Conservation (phyloP, 2,329 filamentous ascomycete species). For the Coniochaeta sp. region DNA sequence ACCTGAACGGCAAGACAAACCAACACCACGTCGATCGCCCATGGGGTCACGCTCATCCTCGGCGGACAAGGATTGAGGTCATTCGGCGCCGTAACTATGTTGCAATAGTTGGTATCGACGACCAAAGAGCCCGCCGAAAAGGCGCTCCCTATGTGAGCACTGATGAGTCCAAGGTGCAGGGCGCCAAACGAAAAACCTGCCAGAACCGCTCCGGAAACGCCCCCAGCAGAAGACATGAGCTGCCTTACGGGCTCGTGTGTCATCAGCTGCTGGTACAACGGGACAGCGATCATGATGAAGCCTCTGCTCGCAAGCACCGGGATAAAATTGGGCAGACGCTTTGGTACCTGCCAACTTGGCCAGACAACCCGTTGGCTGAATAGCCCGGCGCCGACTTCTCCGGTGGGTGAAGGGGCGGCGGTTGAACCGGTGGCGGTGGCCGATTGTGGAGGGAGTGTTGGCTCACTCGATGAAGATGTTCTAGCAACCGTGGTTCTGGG, state of each 20-base stretch:
- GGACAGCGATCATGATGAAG: conserved; percentile 4
- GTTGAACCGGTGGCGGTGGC: neutral
- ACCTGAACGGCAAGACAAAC: conserved; percentile 7
- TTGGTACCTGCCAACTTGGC: neutral
- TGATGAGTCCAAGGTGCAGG: conserved; percentile 5
- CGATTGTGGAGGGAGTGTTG: neutral
- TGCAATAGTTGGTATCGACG: conserved; percentile 14
- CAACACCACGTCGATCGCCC: conserved; percentile 11
- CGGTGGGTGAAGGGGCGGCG: neutral
- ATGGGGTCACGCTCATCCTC: conserved; percentile 9
- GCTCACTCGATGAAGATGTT: neutral
- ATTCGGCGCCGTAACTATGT: neutral
- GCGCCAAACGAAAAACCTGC: conserved; percentile 2
- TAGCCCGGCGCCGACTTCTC: neutral
- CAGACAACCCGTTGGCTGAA: neutral
- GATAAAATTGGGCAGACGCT: conserved; percentile 1
- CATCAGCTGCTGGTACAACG: conserved; percentile 7
- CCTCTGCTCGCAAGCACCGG: conserved; percentile 4
- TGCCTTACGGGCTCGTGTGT: conserved; percentile 6
- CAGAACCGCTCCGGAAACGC: conserved; percentile 3
- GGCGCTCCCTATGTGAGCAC: conserved; percentile 10
- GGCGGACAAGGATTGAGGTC: conserved; percentile 11
- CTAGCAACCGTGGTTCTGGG: neutral
- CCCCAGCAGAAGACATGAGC: conserved; percentile 2
- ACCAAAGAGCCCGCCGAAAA: conserved; percentile 9